Conservation (phyloP, 2,329 filamentous ascomycete species). For the Xylariaceae sp. region DNA sequence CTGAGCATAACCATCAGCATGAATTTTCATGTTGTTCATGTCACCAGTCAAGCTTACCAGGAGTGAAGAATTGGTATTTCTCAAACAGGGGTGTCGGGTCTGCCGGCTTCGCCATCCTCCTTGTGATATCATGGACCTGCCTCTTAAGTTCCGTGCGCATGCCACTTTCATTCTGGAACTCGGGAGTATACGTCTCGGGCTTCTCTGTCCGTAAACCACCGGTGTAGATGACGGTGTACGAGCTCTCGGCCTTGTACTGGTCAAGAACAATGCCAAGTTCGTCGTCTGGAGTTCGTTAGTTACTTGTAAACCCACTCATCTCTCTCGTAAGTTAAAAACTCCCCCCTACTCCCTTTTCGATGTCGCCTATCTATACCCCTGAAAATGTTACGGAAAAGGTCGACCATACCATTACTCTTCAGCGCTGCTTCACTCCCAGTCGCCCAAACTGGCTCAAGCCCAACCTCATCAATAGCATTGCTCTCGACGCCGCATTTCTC, state of each 20-base stretch:
- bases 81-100: conserved; percentile 66
- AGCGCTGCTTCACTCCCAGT: conserved; percentile 40
- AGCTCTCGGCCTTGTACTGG: conserved; percentile 32
- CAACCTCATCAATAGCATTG: conserved; percentile 36
- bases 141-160: conserved; percentile 74
- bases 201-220: conserved; percentile 52
- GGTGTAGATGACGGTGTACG: conserved; percentile 73
- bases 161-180: conserved; percentile 49
- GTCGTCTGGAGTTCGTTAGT: conserved; percentile 37
- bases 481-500: conserved; percentile 40
- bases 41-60: conserved; percentile 52
- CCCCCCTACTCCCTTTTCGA: too few relatives aligned
- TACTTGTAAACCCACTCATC: conserved; percentile 9
- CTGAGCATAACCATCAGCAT: conserved; percentile 38
- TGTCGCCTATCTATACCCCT: too few relatives aligned
- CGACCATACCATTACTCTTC: conserved; percentile 42
- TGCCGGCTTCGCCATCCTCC: conserved; percentile 36
- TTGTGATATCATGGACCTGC: conserved; percentile 29
- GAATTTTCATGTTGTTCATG: not conserved
- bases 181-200: conserved; percentile 57
- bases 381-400: too few relatives aligned
- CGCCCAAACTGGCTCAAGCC: conserved; percentile 36
- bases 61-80: conserved; percentile 91
- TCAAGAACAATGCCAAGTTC: conserved; percentile 47
- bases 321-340: not conserved